Percentiles rank a stretch among this genome's conserved stretches.
These are phyloP conservation scores for Sugiyamaella sp. DNA, from an alignment of 1,139 yeast species.

Conservation along the genomic window DNA sequence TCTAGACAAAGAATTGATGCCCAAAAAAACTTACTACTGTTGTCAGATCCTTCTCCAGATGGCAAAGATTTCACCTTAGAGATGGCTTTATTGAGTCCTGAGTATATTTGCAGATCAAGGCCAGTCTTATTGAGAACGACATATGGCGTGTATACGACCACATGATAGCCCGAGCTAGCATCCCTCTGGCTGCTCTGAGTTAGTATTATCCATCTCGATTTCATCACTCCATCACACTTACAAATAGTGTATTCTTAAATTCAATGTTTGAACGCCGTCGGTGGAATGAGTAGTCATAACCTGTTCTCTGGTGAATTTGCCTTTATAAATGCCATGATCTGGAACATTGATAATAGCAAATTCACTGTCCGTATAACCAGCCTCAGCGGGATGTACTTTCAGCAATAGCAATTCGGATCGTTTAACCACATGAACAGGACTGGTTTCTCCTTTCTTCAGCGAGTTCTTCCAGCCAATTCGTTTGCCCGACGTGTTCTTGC, in stretches of 20 bases:
- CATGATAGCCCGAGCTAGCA: slow-evolving; percentile 37
- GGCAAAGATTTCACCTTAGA: slow-evolving; percentile 38
- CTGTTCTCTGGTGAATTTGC: slow-evolving; percentile 55
- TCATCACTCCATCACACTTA: no score
- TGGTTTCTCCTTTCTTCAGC: slow-evolving; percentile 63
- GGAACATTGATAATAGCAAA: slow-evolving; percentile 75
- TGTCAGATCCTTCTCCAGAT: slow-evolving; percentile 19
- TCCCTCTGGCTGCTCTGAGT: slow-evolving; percentile 20
- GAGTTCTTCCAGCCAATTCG: slow-evolving; percentile 61
- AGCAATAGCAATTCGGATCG: slow-evolving; percentile 69
- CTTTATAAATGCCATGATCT: slow-evolving; percentile 36
- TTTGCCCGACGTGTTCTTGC: slow-evolving; percentile 71
- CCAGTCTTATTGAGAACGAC: slow-evolving; percentile 81
- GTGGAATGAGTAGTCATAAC: slow-evolving; percentile 38
- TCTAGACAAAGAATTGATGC: slow-evolving; percentile 19
- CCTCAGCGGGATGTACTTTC: slow-evolving; percentile 67
- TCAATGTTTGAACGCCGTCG: slow-evolving; percentile 67
- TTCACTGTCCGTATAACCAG: slow-evolving; percentile 70
- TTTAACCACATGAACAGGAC: slow-evolving; percentile 81
- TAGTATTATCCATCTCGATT: neutral
- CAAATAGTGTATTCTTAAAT: slow-evolving; percentile 67
- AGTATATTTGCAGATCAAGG: slow-evolving; percentile 60
- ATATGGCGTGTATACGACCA: slow-evolving; percentile 83
- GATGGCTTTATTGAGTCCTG: slow-evolving; percentile 53
- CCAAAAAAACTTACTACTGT: slow-evolving; percentile 12